Base-by-base conservation (phyloP, 2,329 filamentous ascomycete genomes). In the Fusarium bulbicola region DNA sequence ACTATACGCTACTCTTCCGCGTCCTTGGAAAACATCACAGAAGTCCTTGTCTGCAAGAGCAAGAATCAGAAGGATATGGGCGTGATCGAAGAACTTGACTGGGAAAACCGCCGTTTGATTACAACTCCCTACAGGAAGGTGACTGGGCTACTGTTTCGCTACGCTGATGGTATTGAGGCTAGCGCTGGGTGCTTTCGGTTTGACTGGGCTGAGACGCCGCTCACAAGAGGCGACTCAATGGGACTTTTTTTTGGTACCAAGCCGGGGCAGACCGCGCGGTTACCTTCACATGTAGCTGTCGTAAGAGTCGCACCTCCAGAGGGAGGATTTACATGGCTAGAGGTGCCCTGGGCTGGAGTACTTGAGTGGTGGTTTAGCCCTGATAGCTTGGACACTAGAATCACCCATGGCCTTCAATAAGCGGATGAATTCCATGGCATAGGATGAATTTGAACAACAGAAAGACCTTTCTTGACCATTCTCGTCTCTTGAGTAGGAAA, bases 351-450 rank as follows among this genome's bases (percentile, higher is more conserved):
- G 67, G 21, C 24, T 20, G 66, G 67, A 14, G 46, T 40, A 1
- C 28, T 70, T 12, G 60, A 70, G 34, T 70, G 67, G 67, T 70
- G 68, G 68, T 70, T 70, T 4, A 45, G 40, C 18, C 65, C 66
- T 24, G 30, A 54, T 6, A 70, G 2, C 26, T 42, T 65, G 26
- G 66, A 69, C 5, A 58, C 58, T 16, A 58, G 30, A 13, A 37
- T 69, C 18, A 28, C 40, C 3, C 50, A 69, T 30, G 7, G 39
- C 39, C 16, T 12, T 11, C 40, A 6, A 13, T 4, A 21, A 0
- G 8, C 24, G 20, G 24, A 26, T 26, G 42, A 18, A 11, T 3
- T 21, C 1, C 16, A 36, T 2, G 30, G 20, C 6, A 5, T 16
- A 11, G 9, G 6, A 32, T 20, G 16, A 43, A 14, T 6, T 24